Conservation (phyloP, 2,329 filamentous ascomycete species). For the Malbranchea zuffiana region DNA sequence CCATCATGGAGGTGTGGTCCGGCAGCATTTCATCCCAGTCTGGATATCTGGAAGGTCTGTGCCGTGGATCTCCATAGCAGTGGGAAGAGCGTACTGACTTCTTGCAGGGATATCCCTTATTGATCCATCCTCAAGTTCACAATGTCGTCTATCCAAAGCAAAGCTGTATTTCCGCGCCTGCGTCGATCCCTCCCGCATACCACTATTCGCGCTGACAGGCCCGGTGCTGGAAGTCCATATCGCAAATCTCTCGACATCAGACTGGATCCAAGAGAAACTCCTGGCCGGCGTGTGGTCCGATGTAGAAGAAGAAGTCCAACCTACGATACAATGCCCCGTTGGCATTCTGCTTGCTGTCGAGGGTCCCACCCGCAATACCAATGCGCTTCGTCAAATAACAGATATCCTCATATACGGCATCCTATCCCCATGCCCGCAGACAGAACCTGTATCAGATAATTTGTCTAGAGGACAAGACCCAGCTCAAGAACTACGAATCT, state of each 20-base stretch:
- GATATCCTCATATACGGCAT: constrained; percentile 33
- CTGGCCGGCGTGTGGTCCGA: constrained; percentile 21
- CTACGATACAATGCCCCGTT: constrained; percentile 29
- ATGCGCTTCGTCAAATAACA: constrained; percentile 17
- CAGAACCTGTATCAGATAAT: too few relatives aligned
- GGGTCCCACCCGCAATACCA: constrained; percentile 13
- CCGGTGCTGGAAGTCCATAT: constrained; percentile 33
- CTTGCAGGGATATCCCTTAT: constrained; percentile 20
- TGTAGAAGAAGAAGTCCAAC: constrained; percentile 13
- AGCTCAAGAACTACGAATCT: constrained; percentile 25
- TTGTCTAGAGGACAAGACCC: too few relatives aligned
- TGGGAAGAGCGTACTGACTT: constrained; percentile 1
- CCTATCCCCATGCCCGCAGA: constrained; percentile 15
- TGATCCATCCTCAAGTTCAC: constrained; percentile 24
- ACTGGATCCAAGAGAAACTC: constrained; percentile 32
- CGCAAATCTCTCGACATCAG: constrained; percentile 21
- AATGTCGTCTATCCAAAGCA: constrained; percentile 26
- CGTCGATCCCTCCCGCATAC: constrained; percentile 32
- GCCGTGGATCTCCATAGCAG: background rate
- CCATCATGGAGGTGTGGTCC: constrained; percentile 24
- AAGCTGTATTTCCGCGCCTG: constrained; percentile 26
- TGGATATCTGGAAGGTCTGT: constrained; percentile 1
- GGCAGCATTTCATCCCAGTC: constrained; percentile 9
- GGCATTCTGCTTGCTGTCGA: constrained; percentile 29
- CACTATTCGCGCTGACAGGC: constrained; percentile 31